Conservation (phyloP, 2,329 filamentous ascomycete species). For the Talaromyces sp. region DNA sequence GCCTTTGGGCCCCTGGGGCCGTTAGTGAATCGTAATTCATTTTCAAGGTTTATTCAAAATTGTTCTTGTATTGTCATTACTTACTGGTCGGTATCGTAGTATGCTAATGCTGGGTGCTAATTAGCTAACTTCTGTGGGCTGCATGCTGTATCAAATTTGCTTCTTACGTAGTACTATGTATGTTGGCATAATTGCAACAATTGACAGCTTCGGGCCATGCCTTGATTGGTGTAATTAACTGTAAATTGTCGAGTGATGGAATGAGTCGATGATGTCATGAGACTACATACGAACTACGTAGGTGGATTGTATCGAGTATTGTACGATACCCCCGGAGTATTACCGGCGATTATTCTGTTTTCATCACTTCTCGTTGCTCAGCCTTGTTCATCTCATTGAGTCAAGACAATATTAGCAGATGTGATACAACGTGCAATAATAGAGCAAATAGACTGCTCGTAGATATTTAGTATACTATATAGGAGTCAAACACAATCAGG, state of each 20-base stretch:
- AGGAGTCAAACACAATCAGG: neutral
- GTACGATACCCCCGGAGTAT: neutral
- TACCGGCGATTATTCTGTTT: neutral
- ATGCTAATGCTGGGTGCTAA: neutral
- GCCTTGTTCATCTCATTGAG: neutral
- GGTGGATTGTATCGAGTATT: neutral
- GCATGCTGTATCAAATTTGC: neutral
- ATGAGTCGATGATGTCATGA: constrained; percentile 1
- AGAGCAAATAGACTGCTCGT: neutral
- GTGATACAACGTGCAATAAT: neutral
- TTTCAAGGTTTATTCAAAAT: neutral
- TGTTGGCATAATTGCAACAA: neutral
- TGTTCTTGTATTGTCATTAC: constrained; percentile 4
- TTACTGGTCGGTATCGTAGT: too few species aligned
- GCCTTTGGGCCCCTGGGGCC: neutral
- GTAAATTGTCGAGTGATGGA: neutral
- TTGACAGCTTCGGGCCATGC: neutral
- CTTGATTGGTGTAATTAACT: neutral
- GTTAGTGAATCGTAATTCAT: neutral
- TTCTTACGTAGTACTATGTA: neutral
- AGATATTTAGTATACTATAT: too few species aligned
- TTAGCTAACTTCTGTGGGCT: neutral
- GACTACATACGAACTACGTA: neutral
- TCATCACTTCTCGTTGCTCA: neutral
- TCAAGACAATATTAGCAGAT: neutral